These are phyloP conservation scores for Stagonosporopsis vannaccii DNA, from an alignment of 2,329 filamentous ascomycete genomes.

Conservation along the genomic window DNA sequence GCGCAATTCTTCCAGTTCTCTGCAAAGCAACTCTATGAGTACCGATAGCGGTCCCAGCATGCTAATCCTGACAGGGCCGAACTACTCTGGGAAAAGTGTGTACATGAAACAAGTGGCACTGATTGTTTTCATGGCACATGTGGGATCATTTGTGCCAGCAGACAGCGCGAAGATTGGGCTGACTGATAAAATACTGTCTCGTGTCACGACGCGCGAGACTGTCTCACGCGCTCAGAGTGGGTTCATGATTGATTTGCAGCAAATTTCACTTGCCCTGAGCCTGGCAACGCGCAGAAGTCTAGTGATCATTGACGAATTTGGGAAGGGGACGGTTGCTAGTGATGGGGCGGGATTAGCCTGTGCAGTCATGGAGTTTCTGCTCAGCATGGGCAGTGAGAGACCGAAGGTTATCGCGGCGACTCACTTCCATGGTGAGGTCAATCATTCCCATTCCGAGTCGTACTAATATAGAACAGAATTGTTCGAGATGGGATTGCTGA, in stretches of 20 bases:
- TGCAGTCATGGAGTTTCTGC: constrained; percentile 65
- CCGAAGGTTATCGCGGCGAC: constrained; percentile 69
- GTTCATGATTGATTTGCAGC: constrained; percentile 85
- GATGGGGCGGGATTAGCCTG: constrained; percentile 71
- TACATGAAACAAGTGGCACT: constrained; percentile 93
- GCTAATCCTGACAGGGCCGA: constrained; percentile 87
- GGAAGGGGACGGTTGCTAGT: constrained; percentile 70
- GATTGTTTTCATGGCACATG: constrained; percentile 90
- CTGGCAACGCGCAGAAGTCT: constrained; percentile 79
- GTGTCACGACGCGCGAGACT: constrained; percentile 77
- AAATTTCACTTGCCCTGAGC: constrained; percentile 78
- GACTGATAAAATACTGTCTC: constrained; percentile 90
- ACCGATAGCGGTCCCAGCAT: constrained; percentile 64
- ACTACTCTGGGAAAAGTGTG: constrained; percentile 95
- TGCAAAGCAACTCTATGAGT: neutral
- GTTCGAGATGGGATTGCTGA: constrained; percentile 69
- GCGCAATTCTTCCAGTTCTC: neutral
- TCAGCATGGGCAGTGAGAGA: constrained; percentile 56
- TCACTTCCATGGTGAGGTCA: constrained; percentile 66
- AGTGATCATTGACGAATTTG: constrained; percentile 92
- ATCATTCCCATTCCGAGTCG: constrained; percentile 47
- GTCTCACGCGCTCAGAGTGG: constrained; percentile 70
- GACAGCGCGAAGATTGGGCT: constrained; percentile 77
- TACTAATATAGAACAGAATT: constrained; percentile 65
- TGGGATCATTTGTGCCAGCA: constrained; percentile 89